Evolutionary conservation across 2,329 filamentous ascomycete genomes (phyloP).

Genomic region (Paraphoma sp.): DNA sequence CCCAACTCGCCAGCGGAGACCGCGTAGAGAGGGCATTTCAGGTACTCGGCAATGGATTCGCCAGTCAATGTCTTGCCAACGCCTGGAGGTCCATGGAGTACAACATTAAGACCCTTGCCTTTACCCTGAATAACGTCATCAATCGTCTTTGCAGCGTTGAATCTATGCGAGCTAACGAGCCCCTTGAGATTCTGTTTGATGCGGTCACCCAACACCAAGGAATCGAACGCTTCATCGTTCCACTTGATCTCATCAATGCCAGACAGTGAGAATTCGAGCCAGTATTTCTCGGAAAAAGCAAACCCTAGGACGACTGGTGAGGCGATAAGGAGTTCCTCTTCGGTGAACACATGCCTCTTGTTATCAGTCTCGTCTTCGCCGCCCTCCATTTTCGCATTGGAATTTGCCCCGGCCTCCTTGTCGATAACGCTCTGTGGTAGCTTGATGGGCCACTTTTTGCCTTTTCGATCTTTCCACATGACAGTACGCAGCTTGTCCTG

Average conservation of each 20-base stretch:
- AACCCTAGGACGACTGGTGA: constrained; percentile 88
- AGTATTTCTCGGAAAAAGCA: constrained; percentile 85
- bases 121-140: constrained; percentile 78
- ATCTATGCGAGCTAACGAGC: constrained; percentile 83
- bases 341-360: constrained; percentile 67
- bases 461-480: constrained; percentile 56
- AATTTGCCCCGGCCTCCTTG: constrained; percentile 56
- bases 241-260: constrained; percentile 81
- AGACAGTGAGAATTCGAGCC: constrained; percentile 86
- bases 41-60: constrained; percentile 82
- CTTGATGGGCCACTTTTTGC: constrained; percentile 59
- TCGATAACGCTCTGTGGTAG: constrained; percentile 52
- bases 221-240: constrained; percentile 84
- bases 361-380: constrained; percentile 39
- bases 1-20: constrained; percentile 83
- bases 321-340: constrained; percentile 84
- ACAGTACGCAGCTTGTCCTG: constrained; percentile 48
- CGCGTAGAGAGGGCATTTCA: constrained; percentile 83
- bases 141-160: constrained; percentile 79
- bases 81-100: constrained; percentile 79
- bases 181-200: constrained; percentile 75
- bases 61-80: constrained; percentile 90
- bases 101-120: constrained; percentile 81
- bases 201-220: constrained; percentile 72
- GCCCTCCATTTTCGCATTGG: constrained; percentile 52